Percentiles rank a stretch among this genome's conserved stretches.
Conservation (phyloP, 805 yeast species). For the Millerozyma miso region DNA sequence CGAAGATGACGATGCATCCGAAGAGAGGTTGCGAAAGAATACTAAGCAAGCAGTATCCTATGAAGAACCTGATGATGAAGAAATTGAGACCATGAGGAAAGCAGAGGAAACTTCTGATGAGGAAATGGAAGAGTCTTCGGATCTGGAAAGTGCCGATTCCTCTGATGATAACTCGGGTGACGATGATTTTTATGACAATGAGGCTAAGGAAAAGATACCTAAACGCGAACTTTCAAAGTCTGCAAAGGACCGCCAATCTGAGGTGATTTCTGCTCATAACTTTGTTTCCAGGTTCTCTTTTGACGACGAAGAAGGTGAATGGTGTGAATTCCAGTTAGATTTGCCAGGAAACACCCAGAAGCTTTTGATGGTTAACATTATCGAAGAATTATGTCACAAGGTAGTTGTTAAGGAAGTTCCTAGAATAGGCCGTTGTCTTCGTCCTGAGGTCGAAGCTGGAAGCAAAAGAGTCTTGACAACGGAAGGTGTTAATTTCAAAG, state of each 20-base stretch:
- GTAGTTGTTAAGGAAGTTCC: constrained; percentile 93
- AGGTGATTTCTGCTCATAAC: constrained; percentile 68
- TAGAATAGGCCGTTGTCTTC: constrained; percentile 87
- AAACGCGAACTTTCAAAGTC: constrained; percentile 44
- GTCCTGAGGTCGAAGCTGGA: constrained; percentile 58
- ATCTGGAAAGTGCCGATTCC: constrained; percentile 39
- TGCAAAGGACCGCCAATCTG: constrained; percentile 83
- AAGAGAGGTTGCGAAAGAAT: constrained; percentile 56
- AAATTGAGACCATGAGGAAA: constrained; percentile 80
- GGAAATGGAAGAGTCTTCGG: constrained; percentile 41
- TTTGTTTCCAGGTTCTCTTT: constrained; percentile 78
- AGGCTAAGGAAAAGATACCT: constrained; percentile 24
- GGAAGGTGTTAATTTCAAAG: constrained; percentile 96
- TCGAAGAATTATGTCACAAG: constrained; percentile 85
- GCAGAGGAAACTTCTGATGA: constrained; percentile 79
- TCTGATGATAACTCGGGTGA: constrained; percentile 16
- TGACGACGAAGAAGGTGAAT: constrained; percentile 81
- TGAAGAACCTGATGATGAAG: constrained; percentile 95
- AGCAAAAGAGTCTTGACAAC: constrained; percentile 80
- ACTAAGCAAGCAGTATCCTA: constrained; percentile 86
- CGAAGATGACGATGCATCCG: constrained; percentile 59
- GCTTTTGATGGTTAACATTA: constrained; percentile 92
- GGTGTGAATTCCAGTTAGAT: constrained; percentile 90
- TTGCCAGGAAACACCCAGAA: constrained; percentile 84
- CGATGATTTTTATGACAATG: constrained; percentile 24